Percentiles rank a stretch among this genome's conserved stretches.
Evolutionary conservation across 441 rosid genomes (phyloP).

Genomic region (Croton laevigatus): DNA sequence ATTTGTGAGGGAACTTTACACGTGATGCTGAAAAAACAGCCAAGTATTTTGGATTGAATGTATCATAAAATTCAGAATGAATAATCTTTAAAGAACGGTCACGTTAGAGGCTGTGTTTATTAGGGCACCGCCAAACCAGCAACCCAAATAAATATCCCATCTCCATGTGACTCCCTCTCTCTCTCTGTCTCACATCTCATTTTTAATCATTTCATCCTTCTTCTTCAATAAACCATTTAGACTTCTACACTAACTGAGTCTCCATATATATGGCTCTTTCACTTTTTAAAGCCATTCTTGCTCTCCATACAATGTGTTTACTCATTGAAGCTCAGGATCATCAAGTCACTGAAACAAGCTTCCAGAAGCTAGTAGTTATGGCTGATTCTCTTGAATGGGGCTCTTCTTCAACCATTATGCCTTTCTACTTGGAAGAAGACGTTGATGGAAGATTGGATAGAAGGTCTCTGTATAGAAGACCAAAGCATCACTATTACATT

Average conservation of each 20-base stretch:
- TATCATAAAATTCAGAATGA: neutral
- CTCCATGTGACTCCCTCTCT: constrained; percentile 23
- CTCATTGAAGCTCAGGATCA: constrained; percentile 4
- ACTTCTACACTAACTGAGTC: too few relatives aligned
- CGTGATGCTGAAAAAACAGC: neutral
- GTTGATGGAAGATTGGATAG: constrained; percentile 12
- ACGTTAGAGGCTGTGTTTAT: constrained; percentile 9
- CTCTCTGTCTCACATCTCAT: neutral
- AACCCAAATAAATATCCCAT: constrained; percentile 2
- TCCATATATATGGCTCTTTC: constrained; percentile 25
- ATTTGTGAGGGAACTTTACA: neutral
- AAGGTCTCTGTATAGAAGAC: constrained; percentile 24
- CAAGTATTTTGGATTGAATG: neutral
- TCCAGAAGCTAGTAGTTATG: neutral
- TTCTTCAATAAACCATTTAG: too few relatives aligned
- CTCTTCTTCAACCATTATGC: constrained; percentile 16
- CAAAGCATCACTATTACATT: constrained; percentile 28
- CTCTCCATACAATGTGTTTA: constrained; percentile 4
- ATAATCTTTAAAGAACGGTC: constrained; percentile 4
- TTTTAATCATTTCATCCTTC: too few relatives aligned
- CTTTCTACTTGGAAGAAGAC: constrained; percentile 12
- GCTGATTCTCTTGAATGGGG: constrained; percentile 20
- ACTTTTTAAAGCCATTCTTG: constrained; percentile 2
- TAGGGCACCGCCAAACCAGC: constrained; percentile 11
- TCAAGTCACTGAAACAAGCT: constrained; percentile 10